phyloP scores from a whole-genome alignment of 2,329 filamentous ascomycete genomes.

The Alternaria dauci region DNA sequence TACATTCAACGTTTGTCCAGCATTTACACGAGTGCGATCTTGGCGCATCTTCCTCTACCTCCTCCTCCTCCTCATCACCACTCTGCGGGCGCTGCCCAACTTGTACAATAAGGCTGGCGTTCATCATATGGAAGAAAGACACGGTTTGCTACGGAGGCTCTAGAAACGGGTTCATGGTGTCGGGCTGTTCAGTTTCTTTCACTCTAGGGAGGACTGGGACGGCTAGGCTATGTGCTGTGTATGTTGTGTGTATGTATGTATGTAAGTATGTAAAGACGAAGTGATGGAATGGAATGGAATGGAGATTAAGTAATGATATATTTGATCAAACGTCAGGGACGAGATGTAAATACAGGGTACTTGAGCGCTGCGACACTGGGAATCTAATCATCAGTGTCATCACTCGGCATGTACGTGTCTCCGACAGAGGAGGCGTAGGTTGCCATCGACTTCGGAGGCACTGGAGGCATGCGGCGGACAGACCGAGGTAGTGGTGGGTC shows the following conservation, averaged over 20 bases:
- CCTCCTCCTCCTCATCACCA: constrained; percentile 20
- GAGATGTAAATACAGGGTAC: neutral
- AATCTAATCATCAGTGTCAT: neutral
- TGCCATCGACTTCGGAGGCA: too few species aligned
- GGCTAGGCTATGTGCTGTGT: constrained; percentile 7
- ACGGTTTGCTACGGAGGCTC: neutral
- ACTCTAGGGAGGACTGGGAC: neutral
- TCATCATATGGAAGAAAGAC: constrained; percentile 10
- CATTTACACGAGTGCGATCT: constrained; percentile 23
- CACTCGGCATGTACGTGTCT: too few species aligned
- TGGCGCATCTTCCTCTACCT: constrained; percentile 13
- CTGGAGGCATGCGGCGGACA: too few species aligned
- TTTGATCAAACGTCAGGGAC: neutral
- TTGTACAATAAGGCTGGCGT: constrained; percentile 31
- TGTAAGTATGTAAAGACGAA: constrained; percentile 8
- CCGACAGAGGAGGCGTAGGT: too few species aligned
- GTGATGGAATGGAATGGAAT: constrained; percentile 13
- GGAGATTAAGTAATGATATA: constrained; percentile 9
- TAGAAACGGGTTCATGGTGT: constrained; percentile 13
- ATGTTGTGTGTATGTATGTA: constrained; percentile 9
- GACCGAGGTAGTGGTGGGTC: too few species aligned
- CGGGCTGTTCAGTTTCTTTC: constrained; percentile 1
- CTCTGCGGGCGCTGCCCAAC: constrained; percentile 24
- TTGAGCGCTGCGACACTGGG: neutral
- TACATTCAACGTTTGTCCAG: constrained; percentile 18